phyloP scores from a whole-genome alignment of 2,329 filamentous ascomycete species.

The Penicillium sp. region DNA sequence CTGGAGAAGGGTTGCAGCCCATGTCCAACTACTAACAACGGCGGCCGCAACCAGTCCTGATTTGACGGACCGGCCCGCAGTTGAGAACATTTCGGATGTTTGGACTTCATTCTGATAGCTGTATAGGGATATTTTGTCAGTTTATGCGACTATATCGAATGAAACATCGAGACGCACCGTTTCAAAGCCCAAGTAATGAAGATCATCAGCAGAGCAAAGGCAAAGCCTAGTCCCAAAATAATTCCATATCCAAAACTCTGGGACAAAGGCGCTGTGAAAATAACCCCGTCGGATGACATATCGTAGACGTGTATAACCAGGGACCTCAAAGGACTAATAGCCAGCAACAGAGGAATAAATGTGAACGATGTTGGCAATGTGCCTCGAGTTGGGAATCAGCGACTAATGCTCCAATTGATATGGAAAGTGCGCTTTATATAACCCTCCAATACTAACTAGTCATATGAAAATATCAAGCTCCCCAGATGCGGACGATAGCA shows the following conservation, averaged over 20 bases:
- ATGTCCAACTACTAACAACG: conserved; percentile 92
- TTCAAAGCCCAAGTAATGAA: conserved; percentile 69
- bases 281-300: conserved; percentile 24
- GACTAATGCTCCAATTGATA: background rate
- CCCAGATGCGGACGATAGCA: background rate
- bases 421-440: background rate
- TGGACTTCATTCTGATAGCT: conserved; percentile 71
- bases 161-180: conserved; percentile 41
- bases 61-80: conserved; percentile 83
- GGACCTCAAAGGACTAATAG: background rate
- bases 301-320: background rate
- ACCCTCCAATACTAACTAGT: background rate
- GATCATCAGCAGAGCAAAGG: conserved; percentile 75
- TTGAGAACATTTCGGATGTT: conserved; percentile 90
- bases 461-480: background rate
- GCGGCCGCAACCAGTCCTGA: conserved; percentile 83
- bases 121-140: conserved; percentile 2
- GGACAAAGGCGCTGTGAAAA: conserved; percentile 37
- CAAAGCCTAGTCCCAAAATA: conserved; percentile 70
- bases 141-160: background rate
- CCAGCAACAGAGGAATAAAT: background rate
- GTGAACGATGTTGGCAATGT: background rate
- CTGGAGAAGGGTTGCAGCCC: conserved; percentile 81
- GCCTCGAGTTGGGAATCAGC: background rate
- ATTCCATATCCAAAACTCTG: conserved; percentile 76